A percentile compares a stretch with the other conserved stretches of the same genome.
These are phyloP conservation scores for Colletotrichum sp. DNA, from an alignment of 2,329 filamentous ascomycete genomes.

Conservation along the genomic window DNA sequence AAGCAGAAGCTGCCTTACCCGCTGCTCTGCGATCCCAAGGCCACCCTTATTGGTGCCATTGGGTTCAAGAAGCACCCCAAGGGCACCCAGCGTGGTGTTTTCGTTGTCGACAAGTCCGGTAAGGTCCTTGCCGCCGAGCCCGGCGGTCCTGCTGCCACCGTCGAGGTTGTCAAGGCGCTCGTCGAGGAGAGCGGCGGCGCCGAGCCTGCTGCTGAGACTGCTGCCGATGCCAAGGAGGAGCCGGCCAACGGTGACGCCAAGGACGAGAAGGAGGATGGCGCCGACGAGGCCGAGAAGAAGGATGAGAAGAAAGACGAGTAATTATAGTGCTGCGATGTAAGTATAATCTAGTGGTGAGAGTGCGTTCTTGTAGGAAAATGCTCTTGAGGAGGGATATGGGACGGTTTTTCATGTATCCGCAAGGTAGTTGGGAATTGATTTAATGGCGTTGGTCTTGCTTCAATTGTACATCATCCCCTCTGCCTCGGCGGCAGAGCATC, in stretches of 20 bases:
- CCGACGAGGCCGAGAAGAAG: conserved; percentile 22
- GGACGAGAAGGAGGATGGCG: conserved; percentile 21
- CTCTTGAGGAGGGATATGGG: neutral
- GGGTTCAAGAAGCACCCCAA: conserved; percentile 87
- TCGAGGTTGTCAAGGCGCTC: conserved; percentile 77
- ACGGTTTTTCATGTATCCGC: conserved; percentile 1
- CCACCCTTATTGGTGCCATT: conserved; percentile 80
- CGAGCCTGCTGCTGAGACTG: conserved; percentile 47
- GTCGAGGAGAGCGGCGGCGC: conserved; percentile 48
- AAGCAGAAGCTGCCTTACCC: conserved; percentile 91
- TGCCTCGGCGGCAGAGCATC: neutral
- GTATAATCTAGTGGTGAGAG: neutral
- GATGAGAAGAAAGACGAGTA: conserved; percentile 13
- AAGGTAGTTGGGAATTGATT: conserved; percentile 15
- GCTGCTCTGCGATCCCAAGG: conserved; percentile 81
- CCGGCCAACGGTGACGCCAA: conserved; percentile 31
- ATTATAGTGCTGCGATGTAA: conserved; percentile 5
- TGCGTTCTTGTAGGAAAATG: neutral
- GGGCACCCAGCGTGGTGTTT: conserved; percentile 85
- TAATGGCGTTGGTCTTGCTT: conserved; percentile 6
- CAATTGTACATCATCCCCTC: neutral
- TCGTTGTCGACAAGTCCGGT: conserved; percentile 82
- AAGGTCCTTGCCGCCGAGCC: conserved; percentile 78
- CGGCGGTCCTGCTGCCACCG: conserved; percentile 79
- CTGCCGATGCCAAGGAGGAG: conserved; percentile 29